phyloP scores from a whole-genome alignment of 345 rosid species.

The Populus deltoides region DNA sequence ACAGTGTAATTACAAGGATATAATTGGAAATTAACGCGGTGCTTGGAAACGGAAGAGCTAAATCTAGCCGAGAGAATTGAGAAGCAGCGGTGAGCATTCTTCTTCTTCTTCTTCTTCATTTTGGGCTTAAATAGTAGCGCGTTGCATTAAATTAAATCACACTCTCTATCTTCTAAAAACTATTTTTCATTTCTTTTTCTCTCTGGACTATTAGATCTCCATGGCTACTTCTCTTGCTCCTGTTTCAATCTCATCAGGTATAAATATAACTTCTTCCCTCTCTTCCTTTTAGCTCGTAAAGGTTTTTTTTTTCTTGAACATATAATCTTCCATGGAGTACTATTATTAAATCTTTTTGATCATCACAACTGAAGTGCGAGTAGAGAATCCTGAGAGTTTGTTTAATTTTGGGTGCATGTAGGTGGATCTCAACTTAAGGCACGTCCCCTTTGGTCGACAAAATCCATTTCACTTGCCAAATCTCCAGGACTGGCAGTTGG shows the following conservation, averaged over 20 bases:
- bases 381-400: neutral
- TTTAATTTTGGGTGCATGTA: slow-evolving; percentile 8
- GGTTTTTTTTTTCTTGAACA: neutral
- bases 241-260: slow-evolving; percentile 37
- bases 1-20: neutral
- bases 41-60: too few relatives aligned
- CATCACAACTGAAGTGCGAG: neutral
- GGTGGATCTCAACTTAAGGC: slow-evolving; percentile 46
- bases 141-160: too few relatives aligned
- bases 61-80: too few relatives aligned
- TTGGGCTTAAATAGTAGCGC: neutral
- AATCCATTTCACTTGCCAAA: slow-evolving; percentile 38
- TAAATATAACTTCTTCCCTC: neutral
- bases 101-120: neutral
- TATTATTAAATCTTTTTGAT: neutral
- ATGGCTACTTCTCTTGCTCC: slow-evolving; percentile 33
- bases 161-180: neutral
- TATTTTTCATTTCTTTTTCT: neutral
- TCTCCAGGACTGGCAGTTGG: slow-evolving; percentile 37
- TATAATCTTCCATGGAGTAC: neutral
- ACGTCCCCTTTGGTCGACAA: slow-evolving; percentile 37
- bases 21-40: neutral
- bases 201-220: slow-evolving; percentile 7
- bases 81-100: too few relatives aligned
- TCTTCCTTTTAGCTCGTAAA: neutral